Evolutionary conservation across 129 eudicot species (phyloP).

Genomic region (Ambrosia trifida): DNA sequence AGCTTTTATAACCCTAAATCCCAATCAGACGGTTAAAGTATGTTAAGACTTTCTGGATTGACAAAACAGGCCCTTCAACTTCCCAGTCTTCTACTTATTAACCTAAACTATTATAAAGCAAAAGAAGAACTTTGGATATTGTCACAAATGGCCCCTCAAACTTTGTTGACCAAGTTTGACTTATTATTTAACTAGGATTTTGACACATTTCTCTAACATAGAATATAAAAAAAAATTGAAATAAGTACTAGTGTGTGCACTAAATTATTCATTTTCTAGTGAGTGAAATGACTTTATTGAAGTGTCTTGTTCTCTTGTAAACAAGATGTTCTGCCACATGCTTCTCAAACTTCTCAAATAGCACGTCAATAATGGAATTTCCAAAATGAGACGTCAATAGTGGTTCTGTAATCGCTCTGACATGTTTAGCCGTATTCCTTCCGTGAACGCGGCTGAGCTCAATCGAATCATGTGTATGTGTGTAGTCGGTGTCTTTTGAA

Average conservation of each 20-base stretch:
- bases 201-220: too few species aligned
- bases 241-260: background rate
- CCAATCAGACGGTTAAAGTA: too few species aligned
- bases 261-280: constrained; percentile 22
- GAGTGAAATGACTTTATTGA: constrained; percentile 30
- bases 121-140: too few species aligned
- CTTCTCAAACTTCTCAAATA: constrained; percentile 24
- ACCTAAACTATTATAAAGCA: too few species aligned
- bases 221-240: background rate
- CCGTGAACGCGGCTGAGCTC: background rate
- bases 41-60: too few species aligned
- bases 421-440: constrained; percentile 5
- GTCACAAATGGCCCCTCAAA: too few species aligned
- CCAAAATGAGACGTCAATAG: constrained; percentile 43
- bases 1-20: too few species aligned
- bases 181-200: too few species aligned
- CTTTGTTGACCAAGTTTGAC: too few species aligned
- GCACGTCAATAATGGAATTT: constrained; percentile 14
- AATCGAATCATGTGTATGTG: background rate
- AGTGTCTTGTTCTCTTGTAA: constrained; percentile 6
- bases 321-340: constrained; percentile 20
- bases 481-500: constrained; percentile 20
- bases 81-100: too few species aligned
- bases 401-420: constrained; percentile 33
- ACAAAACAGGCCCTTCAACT: too few species aligned